phyloP scores from a whole-genome alignment of 2,329 filamentous ascomycete genomes.

The Penicillium aurantiogriseum region DNA sequence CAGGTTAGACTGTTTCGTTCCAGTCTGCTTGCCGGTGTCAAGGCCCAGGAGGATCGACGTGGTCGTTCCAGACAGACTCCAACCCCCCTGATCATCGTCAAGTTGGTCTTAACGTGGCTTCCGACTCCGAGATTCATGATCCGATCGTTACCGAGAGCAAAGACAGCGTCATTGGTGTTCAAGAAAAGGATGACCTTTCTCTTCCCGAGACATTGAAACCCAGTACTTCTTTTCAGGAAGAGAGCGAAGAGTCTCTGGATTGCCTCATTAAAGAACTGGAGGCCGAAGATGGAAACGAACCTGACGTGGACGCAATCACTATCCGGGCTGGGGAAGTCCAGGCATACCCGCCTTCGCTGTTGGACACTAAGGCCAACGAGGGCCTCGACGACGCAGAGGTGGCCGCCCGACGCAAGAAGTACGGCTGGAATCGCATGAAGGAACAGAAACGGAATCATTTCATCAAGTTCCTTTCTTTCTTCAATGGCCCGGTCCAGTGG shows the following conservation, averaged over 20 bases:
- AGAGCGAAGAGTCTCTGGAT: conserved; percentile 74
- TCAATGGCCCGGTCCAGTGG: conserved; percentile 86
- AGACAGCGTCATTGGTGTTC: background rate
- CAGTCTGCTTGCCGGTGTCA: background rate
- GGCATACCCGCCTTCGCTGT: conserved; percentile 68
- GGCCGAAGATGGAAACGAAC: conserved; percentile 70
- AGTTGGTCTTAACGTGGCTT: background rate
- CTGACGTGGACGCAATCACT: conserved; percentile 60
- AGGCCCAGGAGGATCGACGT: background rate
- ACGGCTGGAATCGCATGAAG: conserved; percentile 85
- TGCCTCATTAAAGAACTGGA: conserved; percentile 84
- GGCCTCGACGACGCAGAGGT: conserved; percentile 75
- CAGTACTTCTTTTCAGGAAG: background rate
- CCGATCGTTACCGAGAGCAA: background rate
- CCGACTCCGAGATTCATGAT: background rate
- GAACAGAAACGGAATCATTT: conserved; percentile 84
- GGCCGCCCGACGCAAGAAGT: conserved; percentile 62
- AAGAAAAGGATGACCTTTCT: background rate
- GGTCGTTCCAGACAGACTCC: background rate
- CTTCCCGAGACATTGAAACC: background rate
- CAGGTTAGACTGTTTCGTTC: background rate
- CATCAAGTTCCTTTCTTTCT: conserved; percentile 79
- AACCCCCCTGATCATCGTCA: background rate
- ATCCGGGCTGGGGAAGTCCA: conserved; percentile 55
- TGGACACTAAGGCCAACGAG: conserved; percentile 70